Evolutionary conservation across 345 rosid species (phyloP), one percentile per base, ranked within the genome.

Genomic region (Noccaea bulbosa): DNA sequence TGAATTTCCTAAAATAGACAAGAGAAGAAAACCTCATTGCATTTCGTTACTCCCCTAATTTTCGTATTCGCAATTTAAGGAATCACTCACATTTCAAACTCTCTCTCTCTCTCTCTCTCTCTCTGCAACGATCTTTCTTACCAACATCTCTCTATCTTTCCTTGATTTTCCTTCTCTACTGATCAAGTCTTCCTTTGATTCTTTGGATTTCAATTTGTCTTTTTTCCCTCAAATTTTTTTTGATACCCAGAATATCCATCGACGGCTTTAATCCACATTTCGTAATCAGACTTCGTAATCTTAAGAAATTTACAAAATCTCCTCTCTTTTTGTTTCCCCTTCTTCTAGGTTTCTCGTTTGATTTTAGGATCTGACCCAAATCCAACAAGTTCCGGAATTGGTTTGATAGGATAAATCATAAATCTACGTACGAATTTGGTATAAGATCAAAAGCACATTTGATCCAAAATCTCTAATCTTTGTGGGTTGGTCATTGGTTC

Each of bases 71-170:
- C 35, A 48, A 69, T 74, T 68, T 2, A 32, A 79, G 85, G 78
- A 76, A 74, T 69, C 64, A 52, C 54, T 64, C 65, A 62, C 67
- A 77, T 75, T 78, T 76, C 71, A 7, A 61, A 22, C 39, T 66
- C 27, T 55, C 38, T 56, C 62, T 69, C 38, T 47, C 80, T 70
- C 22, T 30, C 14, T 61, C 33, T 60, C 45, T 60, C 45, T 65
- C 54, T 65, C 46, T 58, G 41, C 53, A 5, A 32, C 0, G 6
- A 17, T 20, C 22, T 20, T 20, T 51, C 24, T 46, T 27, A 32
- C 45, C 20, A 7, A 37, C 41, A 1, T 71, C 5, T 48, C 27
- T 65, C 22, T 52, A 20, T 17, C 35, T 38, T 30, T 15, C 22
- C 15, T 14, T 20, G 43, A 33, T 22, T 45, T 10, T 12, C 43